Percentiles rank a stretch among this genome's conserved stretches.
phyloP scores from a whole-genome alignment of 352 stramenopile species.

The Globisporangium cystogenes region DNA sequence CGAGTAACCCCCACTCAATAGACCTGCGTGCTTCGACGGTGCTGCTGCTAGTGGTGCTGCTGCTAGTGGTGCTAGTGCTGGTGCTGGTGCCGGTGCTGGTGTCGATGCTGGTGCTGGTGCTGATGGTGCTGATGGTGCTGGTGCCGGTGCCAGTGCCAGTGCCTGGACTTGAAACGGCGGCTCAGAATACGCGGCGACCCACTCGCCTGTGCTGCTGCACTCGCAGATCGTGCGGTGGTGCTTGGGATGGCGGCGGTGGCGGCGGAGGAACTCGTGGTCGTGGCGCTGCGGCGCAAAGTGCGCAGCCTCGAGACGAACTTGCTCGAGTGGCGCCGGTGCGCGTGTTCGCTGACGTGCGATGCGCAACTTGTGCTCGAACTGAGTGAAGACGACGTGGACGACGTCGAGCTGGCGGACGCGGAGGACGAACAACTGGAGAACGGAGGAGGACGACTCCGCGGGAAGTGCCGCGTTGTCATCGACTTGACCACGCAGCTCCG shows the following conservation, averaged over 20 bases:
- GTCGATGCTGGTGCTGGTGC: too few species aligned
- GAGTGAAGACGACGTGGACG: constrained; percentile 20
- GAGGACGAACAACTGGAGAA: constrained; percentile 3
- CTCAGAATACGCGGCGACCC: too few species aligned
- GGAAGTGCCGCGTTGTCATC: constrained; percentile 24
- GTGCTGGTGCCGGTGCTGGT: too few species aligned
- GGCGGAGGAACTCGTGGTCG: constrained; percentile 6
- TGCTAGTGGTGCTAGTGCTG: not conserved
- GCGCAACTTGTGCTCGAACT: constrained; percentile 30
- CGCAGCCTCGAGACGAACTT: constrained; percentile 49
- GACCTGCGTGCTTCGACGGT: not conserved
- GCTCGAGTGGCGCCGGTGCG: constrained; percentile 60
- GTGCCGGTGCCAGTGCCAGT: not conserved
- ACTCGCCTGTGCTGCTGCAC: too few species aligned
- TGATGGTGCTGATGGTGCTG: not conserved
- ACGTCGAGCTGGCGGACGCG: constrained; percentile 5
- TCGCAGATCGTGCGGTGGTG: too few species aligned
- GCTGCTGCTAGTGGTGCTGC: not conserved
- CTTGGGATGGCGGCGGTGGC: not conserved
- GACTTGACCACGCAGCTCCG: constrained; percentile 39
- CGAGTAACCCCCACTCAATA: not conserved
- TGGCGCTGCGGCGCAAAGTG: constrained; percentile 59
- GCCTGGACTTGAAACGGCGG: constrained; percentile 21
- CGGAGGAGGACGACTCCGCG: not conserved
- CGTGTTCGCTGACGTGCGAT: constrained; percentile 32